Conservation (phyloP, 192 early-diverging fungal genomes). For the Coemansia sp. region DNA sequence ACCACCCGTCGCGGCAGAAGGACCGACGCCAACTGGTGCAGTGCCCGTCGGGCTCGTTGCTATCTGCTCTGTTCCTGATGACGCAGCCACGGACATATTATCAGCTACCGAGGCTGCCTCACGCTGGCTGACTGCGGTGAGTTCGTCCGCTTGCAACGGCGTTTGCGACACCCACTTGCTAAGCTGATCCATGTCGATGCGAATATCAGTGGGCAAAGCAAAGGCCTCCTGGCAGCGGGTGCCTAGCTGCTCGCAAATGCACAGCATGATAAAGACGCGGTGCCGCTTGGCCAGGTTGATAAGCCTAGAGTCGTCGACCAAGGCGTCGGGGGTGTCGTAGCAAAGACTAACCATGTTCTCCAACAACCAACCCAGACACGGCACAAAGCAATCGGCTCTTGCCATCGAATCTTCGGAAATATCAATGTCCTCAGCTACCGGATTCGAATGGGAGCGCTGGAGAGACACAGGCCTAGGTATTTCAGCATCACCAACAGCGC, state of each 20-base stretch:
- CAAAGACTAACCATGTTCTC: constrained; percentile 71
- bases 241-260: constrained; percentile 54
- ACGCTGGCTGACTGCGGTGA: constrained; percentile 24
- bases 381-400: constrained; percentile 56
- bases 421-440: constrained; percentile 24
- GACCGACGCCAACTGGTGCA: not conserved
- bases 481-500: not conserved
- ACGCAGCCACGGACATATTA: not conserved
- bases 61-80: constrained; percentile 5
- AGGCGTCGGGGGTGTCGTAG: constrained; percentile 61
- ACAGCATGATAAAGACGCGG: constrained; percentile 62
- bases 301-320: constrained; percentile 57
- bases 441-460: constrained; percentile 43
- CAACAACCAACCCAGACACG: constrained; percentile 71
- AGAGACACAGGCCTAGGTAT: constrained; percentile 11
- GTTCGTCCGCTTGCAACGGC: constrained; percentile 35
- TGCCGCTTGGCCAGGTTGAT: constrained; percentile 70
- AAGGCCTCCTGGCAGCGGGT: constrained; percentile 53
- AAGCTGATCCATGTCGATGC: constrained; percentile 43
- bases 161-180: constrained; percentile 34
- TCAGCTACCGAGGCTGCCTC: constrained; percentile 16
- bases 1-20: not conserved
- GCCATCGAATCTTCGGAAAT: constrained; percentile 39
- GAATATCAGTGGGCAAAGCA: constrained; percentile 45
- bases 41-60: not conserved